Base-by-base conservation (phyloP, 805 yeast species). In the Wickerhamomyces rabaulensis region DNA sequence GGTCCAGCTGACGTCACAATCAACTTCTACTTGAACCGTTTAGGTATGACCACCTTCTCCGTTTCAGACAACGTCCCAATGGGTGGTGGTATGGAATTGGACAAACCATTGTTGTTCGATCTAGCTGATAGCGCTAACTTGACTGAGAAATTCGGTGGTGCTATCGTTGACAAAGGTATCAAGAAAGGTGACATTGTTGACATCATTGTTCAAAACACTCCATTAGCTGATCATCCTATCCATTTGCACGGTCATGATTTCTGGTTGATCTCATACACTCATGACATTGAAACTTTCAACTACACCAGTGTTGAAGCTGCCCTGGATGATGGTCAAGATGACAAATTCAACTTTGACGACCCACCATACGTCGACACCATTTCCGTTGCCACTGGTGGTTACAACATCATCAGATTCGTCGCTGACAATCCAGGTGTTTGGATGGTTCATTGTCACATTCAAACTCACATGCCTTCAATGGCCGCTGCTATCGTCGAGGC, bases 391-490 rank as follows among this genome's bases (percentile, higher is more conserved):
- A 78, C 84, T 8, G 78, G 79, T 52, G 88, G 91, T 0, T 76
- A 79, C 60, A 66, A 81, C 39, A 87, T 80, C 13, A 57, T 80
- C 25, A 70, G 97, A 52, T 88, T 88, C 62, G 73, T 70, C 52
- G 89, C 96, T 8, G 78, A 85, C 56, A 90, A 90, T 56, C 96
- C 97, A 1, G 97, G 97, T 41, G 82, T 87, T 17, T 90, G 97
- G 97, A 79, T 84, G 46, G 85, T 90, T 80, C 97, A 90, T 63
- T 90, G 97, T 65, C 96, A 87, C 58, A 78, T 86, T 29, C 92
- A 86, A 57, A 62, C 67, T 86, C 90, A 84, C 94, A 86, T 64
- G 76, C 86, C 55, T 83, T 79, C 52, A 91, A 85, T 66, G 95
- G 95, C 13, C 27, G 27, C 27, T 25, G 27, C 27, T 25, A 25